A percentile compares a stretch with the other conserved stretches of the same genome.
phyloP scores from a whole-genome alignment of 441 rosid genomes.

The Rhodomyrtus psidioides region DNA sequence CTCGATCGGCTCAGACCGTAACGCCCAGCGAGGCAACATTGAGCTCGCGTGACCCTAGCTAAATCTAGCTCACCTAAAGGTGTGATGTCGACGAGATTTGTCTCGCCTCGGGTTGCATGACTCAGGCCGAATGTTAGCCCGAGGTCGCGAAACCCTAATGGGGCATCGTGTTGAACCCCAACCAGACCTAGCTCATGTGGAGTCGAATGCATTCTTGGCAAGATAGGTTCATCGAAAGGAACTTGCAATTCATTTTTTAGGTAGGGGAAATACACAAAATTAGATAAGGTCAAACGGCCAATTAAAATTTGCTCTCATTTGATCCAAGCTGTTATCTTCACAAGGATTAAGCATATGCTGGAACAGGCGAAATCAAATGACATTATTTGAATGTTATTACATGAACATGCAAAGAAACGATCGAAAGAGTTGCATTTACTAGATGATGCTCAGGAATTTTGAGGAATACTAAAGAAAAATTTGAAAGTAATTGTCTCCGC shows the following conservation, averaged over 20 bases:
- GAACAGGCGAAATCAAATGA: not conserved
- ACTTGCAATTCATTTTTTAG: not conserved
- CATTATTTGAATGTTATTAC: not conserved
- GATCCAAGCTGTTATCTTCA: not conserved
- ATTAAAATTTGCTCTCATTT: not conserved
- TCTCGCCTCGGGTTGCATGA: not conserved
- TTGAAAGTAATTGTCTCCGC: not conserved
- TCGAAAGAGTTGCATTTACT: not conserved
- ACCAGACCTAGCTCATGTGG: not conserved
- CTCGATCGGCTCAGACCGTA: too few species aligned
- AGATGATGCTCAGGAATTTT: not conserved
- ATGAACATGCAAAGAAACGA: not conserved
- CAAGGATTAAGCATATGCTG: not conserved
- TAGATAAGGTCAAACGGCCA: not conserved
- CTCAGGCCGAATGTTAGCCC: not conserved
- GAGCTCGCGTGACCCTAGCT: too few species aligned
- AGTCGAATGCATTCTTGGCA: not conserved
- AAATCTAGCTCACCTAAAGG: too few species aligned
- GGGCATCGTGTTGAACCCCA: not conserved
- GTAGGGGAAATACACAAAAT: not conserved
- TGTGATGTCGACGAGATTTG: not conserved
- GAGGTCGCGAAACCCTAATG: not conserved
- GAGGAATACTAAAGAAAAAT: not conserved
- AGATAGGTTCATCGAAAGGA: not conserved
- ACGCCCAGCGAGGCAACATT: too few species aligned